Conservation (phyloP, 306 rosid species). For the Albizia julibrissin region DNA sequence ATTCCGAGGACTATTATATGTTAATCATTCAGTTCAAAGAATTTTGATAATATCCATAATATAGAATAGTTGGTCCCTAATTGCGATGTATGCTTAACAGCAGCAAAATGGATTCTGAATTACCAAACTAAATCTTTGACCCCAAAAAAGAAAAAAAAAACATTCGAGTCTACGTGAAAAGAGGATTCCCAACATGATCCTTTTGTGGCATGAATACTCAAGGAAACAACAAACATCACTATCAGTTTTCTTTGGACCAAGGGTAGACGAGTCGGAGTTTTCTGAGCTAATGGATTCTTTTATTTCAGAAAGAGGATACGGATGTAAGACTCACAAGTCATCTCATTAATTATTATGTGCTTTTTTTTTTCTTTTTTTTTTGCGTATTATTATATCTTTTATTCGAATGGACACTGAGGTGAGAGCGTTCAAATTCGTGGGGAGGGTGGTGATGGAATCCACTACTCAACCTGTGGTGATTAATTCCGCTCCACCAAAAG, state of each 20-base stretch:
- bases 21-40: not conserved
- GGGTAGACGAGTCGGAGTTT: not conserved
- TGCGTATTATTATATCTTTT: not conserved
- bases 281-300: not conserved
- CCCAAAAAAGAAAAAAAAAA: not conserved
- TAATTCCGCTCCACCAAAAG: not conserved
- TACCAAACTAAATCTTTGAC: not conserved
- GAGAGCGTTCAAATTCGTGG: not conserved
- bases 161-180: not conserved
- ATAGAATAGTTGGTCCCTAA: not conserved
- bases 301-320: not conserved
- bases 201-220: not conserved
- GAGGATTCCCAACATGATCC: not conserved
- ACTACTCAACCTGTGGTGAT: not conserved
- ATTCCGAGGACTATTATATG: too few species aligned
- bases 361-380: not conserved
- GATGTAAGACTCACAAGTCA: not conserved
- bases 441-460: not conserved
- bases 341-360: not conserved
- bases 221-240: not conserved
- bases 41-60: not conserved
- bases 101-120: not conserved
- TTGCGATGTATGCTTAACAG: not conserved
- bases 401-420: not conserved
- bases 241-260: not conserved